Conservation (phyloP, 371 early-diverging fungal species). For the Amoeboaphelidium protococcarum region DNA sequence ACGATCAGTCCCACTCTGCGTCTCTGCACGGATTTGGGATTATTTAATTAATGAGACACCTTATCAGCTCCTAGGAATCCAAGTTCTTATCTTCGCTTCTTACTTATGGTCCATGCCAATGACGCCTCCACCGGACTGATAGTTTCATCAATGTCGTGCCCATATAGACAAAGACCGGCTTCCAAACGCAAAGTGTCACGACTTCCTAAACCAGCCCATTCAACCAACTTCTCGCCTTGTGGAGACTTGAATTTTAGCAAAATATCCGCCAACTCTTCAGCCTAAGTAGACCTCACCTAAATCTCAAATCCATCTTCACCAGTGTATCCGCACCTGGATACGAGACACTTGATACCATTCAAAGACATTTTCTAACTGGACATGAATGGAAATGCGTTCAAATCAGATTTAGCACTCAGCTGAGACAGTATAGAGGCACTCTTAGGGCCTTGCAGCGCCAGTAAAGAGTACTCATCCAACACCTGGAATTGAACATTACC, state of each 20-base stretch:
- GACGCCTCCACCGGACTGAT: constrained; percentile 79
- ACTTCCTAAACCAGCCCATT: constrained; percentile 81
- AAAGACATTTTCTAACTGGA: constrained; percentile 38
- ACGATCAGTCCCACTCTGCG: constrained; percentile 72
- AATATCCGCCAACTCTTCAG: constrained; percentile 31
- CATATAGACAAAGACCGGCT: constrained; percentile 89
- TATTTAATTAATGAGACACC: constrained; percentile 60
- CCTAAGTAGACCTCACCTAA: constrained; percentile 18
- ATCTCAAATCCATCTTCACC: constrained; percentile 98
- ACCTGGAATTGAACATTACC: constrained; percentile 58
- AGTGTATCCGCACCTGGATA: constrained; percentile 89
- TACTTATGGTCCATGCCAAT: constrained; percentile 80
- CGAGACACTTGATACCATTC: constrained; percentile 49
- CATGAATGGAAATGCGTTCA: constrained; percentile 66
- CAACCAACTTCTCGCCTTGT: constrained; percentile 47
- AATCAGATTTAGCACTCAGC: constrained; percentile 21
- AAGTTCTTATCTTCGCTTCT: constrained; percentile 32
- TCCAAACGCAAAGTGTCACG: constrained; percentile 83
- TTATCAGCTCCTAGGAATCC: constrained; percentile 77
- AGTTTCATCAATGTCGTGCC: constrained; percentile 75
- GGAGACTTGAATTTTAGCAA: no score
- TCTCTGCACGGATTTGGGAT: constrained; percentile 27
- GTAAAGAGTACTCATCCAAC: constrained; percentile 51
- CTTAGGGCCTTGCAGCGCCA: constrained; percentile 63
- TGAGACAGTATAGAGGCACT: constrained; percentile 28